These are phyloP conservation scores for Pseudocohnilembus persalinus DNA, from an alignment of 169 alveolate species.

Conservation along the genomic window DNA sequence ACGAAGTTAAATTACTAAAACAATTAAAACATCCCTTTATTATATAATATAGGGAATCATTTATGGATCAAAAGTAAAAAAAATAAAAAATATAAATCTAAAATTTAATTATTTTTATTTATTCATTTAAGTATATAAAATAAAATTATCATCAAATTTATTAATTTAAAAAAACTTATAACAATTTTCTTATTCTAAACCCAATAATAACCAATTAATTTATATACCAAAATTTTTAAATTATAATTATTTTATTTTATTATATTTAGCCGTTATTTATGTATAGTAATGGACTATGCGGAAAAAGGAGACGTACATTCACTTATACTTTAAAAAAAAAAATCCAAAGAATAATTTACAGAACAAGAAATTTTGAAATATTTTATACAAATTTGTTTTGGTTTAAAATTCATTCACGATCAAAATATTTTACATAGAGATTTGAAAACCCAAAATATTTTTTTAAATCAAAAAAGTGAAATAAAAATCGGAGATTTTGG, in stretches of 20 bases:
- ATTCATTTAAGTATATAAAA: too few species aligned
- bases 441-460: slow-evolving; percentile 72
- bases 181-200: too few species aligned
- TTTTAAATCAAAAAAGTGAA: slow-evolving; percentile 61
- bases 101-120: slow-evolving; percentile 29
- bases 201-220: too few species aligned
- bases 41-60: slow-evolving; percentile 62
- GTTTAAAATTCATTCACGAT: slow-evolving; percentile 66
- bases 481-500: slow-evolving; percentile 84
- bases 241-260: neutral
- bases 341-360: slow-evolving; percentile 23
- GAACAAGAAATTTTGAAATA: slow-evolving; percentile 74
- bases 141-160: too few species aligned
- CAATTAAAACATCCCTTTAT: slow-evolving; percentile 57
- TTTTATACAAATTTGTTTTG: slow-evolving; percentile 71
- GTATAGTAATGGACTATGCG: slow-evolving; percentile 46
- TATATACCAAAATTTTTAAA: too few species aligned
- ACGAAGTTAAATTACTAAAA: slow-evolving; percentile 62
- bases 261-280: neutral
- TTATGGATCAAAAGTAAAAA: slow-evolving; percentile 57
- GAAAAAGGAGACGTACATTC: slow-evolving; percentile 35
- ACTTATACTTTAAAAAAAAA: slow-evolving; percentile 20
- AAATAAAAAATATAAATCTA: slow-evolving; percentile 36
- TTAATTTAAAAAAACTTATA: too few species aligned
- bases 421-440: slow-evolving; percentile 78